Evolutionary conservation across 2,329 filamentous ascomycete genomes (phyloP), one percentile per base, ranked within the genome.

Genomic region (Xylaria sp.): DNA sequence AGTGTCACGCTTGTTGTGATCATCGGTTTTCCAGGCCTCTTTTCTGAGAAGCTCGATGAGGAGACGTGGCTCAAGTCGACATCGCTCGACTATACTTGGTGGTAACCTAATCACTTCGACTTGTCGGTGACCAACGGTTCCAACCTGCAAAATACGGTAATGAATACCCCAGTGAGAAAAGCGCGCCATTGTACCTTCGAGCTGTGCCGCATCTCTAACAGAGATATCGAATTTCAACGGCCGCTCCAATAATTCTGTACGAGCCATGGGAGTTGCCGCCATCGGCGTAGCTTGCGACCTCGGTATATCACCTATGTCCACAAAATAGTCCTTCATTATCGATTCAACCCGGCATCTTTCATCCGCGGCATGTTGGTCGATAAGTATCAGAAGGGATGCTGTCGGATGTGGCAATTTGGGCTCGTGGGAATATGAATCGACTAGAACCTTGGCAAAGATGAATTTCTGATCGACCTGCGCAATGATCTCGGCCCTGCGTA

Each of bases 361-460:
- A 77, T 97, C 95, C 3, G 94, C 96, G 0, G 96, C 96, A 77
- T 99, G 96, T 76, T 99, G 96, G 76, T 99, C 96, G 6, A 97
- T 86, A 46, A 97, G 83, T 0, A 97, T 85, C 4, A 98, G 81
- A 1, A 89, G 31, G 58, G 77, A 65, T 11, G 58, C 38, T 5
- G 46, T 38, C 6, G 48, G 17, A 46, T 67, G 31, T 53, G 53
- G 6, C 17, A 6, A 6, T 13, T 23, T 17, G 68, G 64, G 6
- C 38, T 4, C 17, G 33, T 33, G 28, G 6, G 6, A 5, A 15
- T 59, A 46, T 26, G 67, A 48, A 28, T 26, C 75, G 15, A 77
- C 67, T 3, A 76, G 60, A 0, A 93, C 81, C 70, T 88, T 91
- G 26, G 89, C 83, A 0, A 99, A 81, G 17, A 99, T 91, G 77